phyloP scores from a whole-genome alignment of 1,139 yeast genomes.

The Suhomyces chickasaworum region DNA sequence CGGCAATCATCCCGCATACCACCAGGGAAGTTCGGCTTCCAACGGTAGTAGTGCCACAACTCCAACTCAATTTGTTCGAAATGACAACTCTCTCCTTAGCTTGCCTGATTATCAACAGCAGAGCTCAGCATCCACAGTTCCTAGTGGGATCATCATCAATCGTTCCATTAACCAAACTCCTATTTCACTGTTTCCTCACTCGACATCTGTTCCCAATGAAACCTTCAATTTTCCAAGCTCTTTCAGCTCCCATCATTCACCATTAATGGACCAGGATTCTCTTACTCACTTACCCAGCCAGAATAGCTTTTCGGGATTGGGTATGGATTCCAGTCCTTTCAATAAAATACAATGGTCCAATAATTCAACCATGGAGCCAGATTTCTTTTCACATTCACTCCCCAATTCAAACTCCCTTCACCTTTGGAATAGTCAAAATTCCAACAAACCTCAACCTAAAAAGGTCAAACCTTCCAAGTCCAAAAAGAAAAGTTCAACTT shows the following conservation, averaged over 20 bases:
- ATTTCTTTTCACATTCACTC: conserved; percentile 15
- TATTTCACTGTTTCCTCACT: conserved; percentile 9
- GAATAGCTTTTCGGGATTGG: conserved; percentile 1
- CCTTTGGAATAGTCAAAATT: conserved; percentile 10
- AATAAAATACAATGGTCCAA: neutral
- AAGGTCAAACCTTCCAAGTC: conserved; percentile 16
- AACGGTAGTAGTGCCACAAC: conserved; percentile 17
- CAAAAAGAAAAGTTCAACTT: conserved; percentile 11
- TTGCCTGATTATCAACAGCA: conserved; percentile 24
- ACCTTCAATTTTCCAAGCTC: conserved; percentile 14
- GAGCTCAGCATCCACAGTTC: neutral
- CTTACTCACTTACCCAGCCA: conserved; percentile 10
- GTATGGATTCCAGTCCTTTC: neutral
- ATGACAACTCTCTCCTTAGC: conserved; percentile 29
- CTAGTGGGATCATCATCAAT: conserved; percentile 16
- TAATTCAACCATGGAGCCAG: conserved; percentile 2
- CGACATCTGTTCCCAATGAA: conserved; percentile 13
- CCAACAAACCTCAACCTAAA: conserved; percentile 12
- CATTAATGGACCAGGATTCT: conserved; percentile 11
- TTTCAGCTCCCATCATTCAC: conserved; percentile 13
- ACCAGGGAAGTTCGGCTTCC: conserved; percentile 13
- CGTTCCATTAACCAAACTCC: conserved; percentile 23
- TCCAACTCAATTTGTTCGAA: conserved; percentile 22
- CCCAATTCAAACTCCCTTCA: conserved; percentile 12
- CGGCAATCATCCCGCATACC: neutral